phyloP scores from a whole-genome alignment of 768 basidiomycete genomes.

The Strobilomyces echinocephalus region DNA sequence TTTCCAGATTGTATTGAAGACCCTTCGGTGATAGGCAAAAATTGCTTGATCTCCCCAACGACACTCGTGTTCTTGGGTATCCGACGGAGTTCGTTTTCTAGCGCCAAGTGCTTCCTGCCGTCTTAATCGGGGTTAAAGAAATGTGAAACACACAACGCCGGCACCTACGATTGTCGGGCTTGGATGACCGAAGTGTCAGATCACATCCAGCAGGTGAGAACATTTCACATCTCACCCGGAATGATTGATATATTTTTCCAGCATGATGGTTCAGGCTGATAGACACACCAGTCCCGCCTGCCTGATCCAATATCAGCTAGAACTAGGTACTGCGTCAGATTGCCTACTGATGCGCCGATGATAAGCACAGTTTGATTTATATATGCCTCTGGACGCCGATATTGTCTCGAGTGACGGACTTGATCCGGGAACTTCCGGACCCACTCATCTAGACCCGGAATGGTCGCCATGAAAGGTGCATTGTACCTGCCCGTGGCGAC shows the following conservation, averaged over 20 bases:
- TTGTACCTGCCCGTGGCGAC: slow-evolving; percentile 9
- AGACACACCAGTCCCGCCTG: slow-evolving; percentile 8
- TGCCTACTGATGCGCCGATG: slow-evolving; percentile 29
- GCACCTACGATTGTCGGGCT: slow-evolving; percentile 6
- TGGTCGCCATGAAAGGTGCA: slow-evolving; percentile 14
- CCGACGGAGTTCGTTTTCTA: not conserved
- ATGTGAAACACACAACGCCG: not conserved
- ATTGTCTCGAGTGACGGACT: slow-evolving; percentile 36
- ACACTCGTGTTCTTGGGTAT: slow-evolving; percentile 9
- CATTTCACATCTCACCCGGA: too few relatives aligned
- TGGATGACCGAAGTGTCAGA: not conserved
- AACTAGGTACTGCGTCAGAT: not conserved
- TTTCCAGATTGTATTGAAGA: slow-evolving; percentile 11
- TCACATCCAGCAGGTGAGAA: too few relatives aligned
- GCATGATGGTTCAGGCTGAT: slow-evolving; percentile 5
- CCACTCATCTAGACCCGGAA: slow-evolving; percentile 14
- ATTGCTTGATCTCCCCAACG: slow-evolving; percentile 10
- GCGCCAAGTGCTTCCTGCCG: not conserved
- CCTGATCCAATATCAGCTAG: not conserved
- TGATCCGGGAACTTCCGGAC: slow-evolving; percentile 28
- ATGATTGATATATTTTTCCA: too few relatives aligned
- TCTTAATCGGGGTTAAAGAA: not conserved
- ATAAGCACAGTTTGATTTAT: slow-evolving; percentile 38
- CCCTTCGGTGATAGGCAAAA: slow-evolving; percentile 5
- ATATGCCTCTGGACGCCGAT: slow-evolving; percentile 36